Conservation (phyloP, 805 yeast species). For the Saturnispora serradocipensis region DNA sequence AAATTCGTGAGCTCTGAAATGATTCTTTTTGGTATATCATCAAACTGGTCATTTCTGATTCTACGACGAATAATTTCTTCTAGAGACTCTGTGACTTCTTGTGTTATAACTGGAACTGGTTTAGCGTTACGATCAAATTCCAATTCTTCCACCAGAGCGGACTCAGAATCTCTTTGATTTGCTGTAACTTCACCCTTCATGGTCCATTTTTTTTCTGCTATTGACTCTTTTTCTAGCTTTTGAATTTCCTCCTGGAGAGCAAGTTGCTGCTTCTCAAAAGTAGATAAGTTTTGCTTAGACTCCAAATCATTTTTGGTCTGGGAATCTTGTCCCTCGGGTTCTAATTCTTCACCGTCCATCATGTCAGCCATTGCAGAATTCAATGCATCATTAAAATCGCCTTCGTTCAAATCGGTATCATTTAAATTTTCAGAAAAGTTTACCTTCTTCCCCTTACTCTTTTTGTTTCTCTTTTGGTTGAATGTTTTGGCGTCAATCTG, state of each 20-base stretch:
- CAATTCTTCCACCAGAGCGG: constrained; percentile 69
- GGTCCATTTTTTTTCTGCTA: constrained; percentile 89
- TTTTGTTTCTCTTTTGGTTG: constrained; percentile 2
- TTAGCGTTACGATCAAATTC: constrained; percentile 91
- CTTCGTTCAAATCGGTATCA: constrained; percentile 43
- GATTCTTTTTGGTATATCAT: constrained; percentile 71
- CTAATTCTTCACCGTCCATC: constrained; percentile 34
- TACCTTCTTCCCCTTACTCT: constrained; percentile 10
- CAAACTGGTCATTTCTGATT: constrained; percentile 65
- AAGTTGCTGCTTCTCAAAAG: constrained; percentile 76
- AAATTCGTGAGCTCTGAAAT: constrained; percentile 58
- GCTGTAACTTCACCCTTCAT: constrained; percentile 87
- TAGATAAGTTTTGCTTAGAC: constrained; percentile 40
- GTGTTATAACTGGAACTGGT: constrained; percentile 92
- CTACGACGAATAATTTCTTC: constrained; percentile 87
- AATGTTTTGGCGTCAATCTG: constrained; percentile 15
- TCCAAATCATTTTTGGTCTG: constrained; percentile 21
- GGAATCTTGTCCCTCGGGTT: constrained; percentile 18
- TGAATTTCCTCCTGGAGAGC: constrained; percentile 70
- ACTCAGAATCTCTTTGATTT: constrained; percentile 73
- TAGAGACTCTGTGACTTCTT: constrained; percentile 73
- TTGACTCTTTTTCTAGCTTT: constrained; percentile 73
- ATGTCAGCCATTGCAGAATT: constrained; percentile 55
- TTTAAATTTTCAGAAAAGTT: constrained; percentile 11
- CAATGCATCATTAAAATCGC: constrained; percentile 53